These are phyloP conservation scores for Dictyophora rubrovolvata DNA, from an alignment of 768 basidiomycete species.

Conservation along the genomic window DNA sequence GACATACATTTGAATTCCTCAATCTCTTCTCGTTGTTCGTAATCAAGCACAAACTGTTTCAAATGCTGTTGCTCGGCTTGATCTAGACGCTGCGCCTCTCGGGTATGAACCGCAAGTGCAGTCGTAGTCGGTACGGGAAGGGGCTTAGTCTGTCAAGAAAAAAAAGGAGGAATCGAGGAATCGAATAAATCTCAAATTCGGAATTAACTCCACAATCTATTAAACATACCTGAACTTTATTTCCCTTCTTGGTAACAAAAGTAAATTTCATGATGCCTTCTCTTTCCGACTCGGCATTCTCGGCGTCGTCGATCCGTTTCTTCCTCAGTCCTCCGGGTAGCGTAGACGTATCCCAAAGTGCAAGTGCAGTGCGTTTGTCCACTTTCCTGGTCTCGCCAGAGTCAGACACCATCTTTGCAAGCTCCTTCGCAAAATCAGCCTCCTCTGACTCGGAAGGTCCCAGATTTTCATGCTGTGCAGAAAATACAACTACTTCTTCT, in stretches of 20 bases:
- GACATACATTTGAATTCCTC: conserved; percentile 17
- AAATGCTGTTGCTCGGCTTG: conserved; percentile 95
- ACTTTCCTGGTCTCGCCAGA: conserved; percentile 75
- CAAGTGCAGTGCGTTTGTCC: conserved; percentile 78
- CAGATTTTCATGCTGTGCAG: conserved; percentile 52
- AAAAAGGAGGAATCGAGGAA: not conserved
- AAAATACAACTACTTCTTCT: conserved; percentile 67
- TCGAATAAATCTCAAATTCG: not conserved
- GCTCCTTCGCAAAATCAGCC: conserved; percentile 88
- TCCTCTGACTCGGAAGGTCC: conserved; percentile 86
- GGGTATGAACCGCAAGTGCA: conserved; percentile 81
- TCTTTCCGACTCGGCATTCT: conserved; percentile 20
- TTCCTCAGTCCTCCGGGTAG: conserved; percentile 56
- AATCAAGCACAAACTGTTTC: conserved; percentile 88
- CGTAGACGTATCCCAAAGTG: conserved; percentile 83
- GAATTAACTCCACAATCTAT: not conserved
- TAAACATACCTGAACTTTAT: conserved; percentile 71
- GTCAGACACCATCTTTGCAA: conserved; percentile 91
- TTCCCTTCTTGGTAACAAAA: conserved; percentile 84
- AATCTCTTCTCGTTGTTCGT: conserved; percentile 75
- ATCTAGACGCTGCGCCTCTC: conserved; percentile 85
- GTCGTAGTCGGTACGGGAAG: conserved; percentile 84
- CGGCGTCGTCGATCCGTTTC: conserved; percentile 42
- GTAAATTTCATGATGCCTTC: conserved; percentile 77
- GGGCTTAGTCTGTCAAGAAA: conserved; percentile 53